Evolutionary conservation across 495 filamentous ascomycete species (phyloP).

Genomic region (Amphirosellinia nigrospora): DNA sequence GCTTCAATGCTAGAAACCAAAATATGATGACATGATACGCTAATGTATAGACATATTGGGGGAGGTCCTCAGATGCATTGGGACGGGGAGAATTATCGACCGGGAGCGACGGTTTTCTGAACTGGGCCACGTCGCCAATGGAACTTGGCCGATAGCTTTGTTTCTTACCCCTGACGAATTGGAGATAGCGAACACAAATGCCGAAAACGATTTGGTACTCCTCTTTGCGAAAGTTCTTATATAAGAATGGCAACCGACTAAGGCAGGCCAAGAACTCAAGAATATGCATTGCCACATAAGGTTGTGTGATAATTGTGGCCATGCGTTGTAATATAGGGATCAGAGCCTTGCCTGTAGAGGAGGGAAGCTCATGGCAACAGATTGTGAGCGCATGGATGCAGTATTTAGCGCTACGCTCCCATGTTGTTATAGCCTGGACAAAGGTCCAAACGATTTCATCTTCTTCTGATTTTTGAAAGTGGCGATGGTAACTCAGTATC

Average conservation of each 20-base stretch:
- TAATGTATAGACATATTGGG: constrained; percentile 89
- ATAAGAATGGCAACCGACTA: constrained; percentile 82
- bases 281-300: constrained; percentile 88
- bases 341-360: constrained; percentile 79
- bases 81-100: constrained; percentile 42
- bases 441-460: constrained; percentile 89
- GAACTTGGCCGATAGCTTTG: constrained; percentile 47
- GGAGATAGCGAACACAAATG: constrained; percentile 91
- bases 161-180: constrained; percentile 63
- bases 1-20: constrained; percentile 90
- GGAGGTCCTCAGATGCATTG: constrained; percentile 65
- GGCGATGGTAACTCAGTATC: constrained; percentile 83
- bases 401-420: constrained; percentile 83
- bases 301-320: constrained; percentile 93
- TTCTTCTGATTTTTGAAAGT: constrained; percentile 83
- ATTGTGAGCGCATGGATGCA: constrained; percentile 95
- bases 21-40: constrained; percentile 96
- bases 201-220: constrained; percentile 92
- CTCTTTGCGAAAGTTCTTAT: constrained; percentile 83
- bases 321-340: constrained; percentile 86
- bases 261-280: constrained; percentile 90
- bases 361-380: constrained; percentile 90
- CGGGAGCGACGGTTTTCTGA: constrained; percentile 18
- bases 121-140: constrained; percentile 31
- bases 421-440: constrained; percentile 77